These are phyloP conservation scores for Williopsis jadinii DNA, from an alignment of 1,139 yeast genomes.

Conservation along the genomic window DNA sequence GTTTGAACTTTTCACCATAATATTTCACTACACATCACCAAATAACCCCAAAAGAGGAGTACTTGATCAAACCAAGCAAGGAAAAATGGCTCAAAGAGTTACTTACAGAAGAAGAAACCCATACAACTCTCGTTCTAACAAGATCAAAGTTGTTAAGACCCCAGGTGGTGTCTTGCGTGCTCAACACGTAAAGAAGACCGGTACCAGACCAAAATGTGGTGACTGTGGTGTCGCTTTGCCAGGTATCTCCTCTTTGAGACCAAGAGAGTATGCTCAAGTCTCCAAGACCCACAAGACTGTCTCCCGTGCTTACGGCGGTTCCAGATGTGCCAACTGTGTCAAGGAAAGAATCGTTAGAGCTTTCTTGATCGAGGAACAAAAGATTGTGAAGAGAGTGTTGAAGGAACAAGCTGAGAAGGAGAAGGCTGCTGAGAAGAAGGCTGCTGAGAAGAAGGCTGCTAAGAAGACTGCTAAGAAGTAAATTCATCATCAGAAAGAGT, in stretches of 20 bases:
- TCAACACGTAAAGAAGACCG: conserved; percentile 93
- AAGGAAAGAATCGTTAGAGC: conserved; percentile 99
- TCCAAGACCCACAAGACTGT: conserved; percentile 97
- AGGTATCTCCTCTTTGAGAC: conserved; percentile 93
- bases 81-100: conserved; percentile 67
- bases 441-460: not conserved
- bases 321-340: conserved; percentile 97
- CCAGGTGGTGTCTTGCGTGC: conserved; percentile 99
- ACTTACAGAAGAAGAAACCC: conserved; percentile 79
- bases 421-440: conserved; percentile 33
- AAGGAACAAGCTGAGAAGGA: conserved; percentile 91
- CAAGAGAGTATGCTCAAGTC: conserved; percentile 92
- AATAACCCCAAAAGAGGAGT: too few species aligned
- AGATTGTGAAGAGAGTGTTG: conserved; percentile 97
- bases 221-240: conserved; percentile 91
- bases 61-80: too few species aligned
- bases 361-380: conserved; percentile 98
- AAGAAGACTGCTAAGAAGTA: not conserved
- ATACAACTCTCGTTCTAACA: conserved; percentile 98
- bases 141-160: conserved; percentile 98
- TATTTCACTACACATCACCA: too few species aligned
- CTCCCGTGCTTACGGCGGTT: conserved; percentile 99
- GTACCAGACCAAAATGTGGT: conserved; percentile 98
- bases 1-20: too few species aligned
- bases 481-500: not conserved